Conservation (phyloP, 164 flowering plant genomes). For the Sedum album region DNA sequence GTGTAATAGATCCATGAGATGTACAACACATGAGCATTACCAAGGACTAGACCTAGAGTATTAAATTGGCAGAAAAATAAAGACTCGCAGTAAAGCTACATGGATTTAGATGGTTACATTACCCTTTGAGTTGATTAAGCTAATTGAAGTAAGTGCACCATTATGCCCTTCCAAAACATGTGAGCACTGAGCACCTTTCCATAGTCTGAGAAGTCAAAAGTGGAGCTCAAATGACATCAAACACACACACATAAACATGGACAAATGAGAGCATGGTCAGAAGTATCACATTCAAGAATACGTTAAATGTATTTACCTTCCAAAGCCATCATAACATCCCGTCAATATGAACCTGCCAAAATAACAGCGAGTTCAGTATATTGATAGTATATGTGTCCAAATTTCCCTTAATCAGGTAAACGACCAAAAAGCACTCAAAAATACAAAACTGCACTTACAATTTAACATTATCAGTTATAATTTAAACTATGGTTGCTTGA, state of each 20-base stretch:
- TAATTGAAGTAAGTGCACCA: slow-evolving; percentile 62
- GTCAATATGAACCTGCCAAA: slow-evolving; percentile 70
- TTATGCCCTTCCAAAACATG: slow-evolving; percentile 80
- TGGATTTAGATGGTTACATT: neutral
- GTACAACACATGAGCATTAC: neutral
- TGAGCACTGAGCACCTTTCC: slow-evolving; percentile 76
- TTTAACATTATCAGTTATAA: neutral
- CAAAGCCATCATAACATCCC: slow-evolving; percentile 85
- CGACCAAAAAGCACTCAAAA: neutral
- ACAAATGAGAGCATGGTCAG: neutral
- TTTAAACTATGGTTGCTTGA: too few species aligned
- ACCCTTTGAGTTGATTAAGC: slow-evolving; percentile 57
- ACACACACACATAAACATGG: neutral
- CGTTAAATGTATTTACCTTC: slow-evolving; percentile 42
- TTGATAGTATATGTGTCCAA: neutral
- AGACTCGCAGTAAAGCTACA: neutral
- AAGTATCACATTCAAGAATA: neutral
- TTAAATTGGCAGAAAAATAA: too few species aligned
- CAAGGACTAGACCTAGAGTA: neutral
- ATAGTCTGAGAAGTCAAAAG: slow-evolving; percentile 42
- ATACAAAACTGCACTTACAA: neutral
- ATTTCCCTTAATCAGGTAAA: neutral
- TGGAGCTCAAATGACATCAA: slow-evolving; percentile 1
- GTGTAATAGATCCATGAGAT: too few species aligned
- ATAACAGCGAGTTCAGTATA: neutral